Base-by-base conservation (phyloP, 345 rosid species). In the Atalantia buxifolia region DNA sequence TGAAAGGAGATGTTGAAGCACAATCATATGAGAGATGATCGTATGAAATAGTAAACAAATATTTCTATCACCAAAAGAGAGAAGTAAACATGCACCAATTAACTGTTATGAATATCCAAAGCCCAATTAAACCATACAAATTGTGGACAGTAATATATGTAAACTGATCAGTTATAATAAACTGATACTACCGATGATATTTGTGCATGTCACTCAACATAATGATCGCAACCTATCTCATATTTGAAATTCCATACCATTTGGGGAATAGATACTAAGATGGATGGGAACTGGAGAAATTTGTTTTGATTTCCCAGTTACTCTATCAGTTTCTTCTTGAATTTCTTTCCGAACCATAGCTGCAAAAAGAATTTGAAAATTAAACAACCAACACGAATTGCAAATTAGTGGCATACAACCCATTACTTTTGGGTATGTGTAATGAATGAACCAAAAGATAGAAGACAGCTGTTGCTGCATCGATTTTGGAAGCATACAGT, bases 241-340 rank as follows among this genome's bases (percentile, higher is more conserved):
- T 19, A 45, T 74, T 27, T 38, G 9, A 59, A 69, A 48, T 53
- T 21, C 27, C 66, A 72, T 80, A 89, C 95, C 92, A 78, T 88
- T 81, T 64, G 93, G 86, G 31, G 93, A 88, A 77, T 84, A 82
- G 78, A 89, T 89, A 75, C 88, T 88, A 19, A 91, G 90, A 77
- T 91, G 95, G 69, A 91, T 91, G 66, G 92, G 93, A 65, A 84
- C 79, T 18, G 92, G 89, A 72, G 92, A 88, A 72, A 89, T 88
- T 65, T 88, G 92, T 71, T 85, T 89, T 36, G 88, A 63, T 76
- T 80, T 89, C 74, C 95, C 93, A 63, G 90, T 91, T 72, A 86
- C 38, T 77, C 86, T 87, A 60, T 91, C 91, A 30, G 93, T 91
- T 85, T 88, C 93, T 27, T 88, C 91, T 78, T 88, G 90, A 81